These are phyloP conservation scores for Monosporascus sp. DNA, from an alignment of 2,329 filamentous ascomycete genomes.

Conservation along the genomic window DNA sequence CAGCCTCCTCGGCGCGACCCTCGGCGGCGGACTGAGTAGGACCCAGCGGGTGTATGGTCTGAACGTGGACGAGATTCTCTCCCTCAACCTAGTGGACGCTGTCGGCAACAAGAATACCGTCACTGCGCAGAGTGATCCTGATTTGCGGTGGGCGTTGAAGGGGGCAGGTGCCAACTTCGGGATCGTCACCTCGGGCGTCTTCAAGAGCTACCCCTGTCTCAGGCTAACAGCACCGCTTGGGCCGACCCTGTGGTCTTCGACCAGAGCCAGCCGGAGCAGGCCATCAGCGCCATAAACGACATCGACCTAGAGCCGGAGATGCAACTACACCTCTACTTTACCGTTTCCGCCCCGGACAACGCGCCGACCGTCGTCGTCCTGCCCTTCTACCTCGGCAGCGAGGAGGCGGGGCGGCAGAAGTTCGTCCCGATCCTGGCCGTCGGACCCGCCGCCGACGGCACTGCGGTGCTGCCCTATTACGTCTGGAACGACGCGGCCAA, in stretches of 20 bases:
- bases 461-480: conserved; percentile 27
- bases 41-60: conserved; percentile 14
- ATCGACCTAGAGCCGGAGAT: conserved; percentile 29
- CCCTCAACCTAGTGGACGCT: conserved; percentile 22
- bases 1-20: conserved; percentile 14
- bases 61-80: conserved; percentile 28
- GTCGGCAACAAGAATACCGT: conserved; percentile 18
- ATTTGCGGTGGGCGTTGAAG: conserved; percentile 43
- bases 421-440: conserved; percentile 31
- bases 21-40: conserved; percentile 15
- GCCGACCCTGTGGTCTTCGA: conserved; percentile 17
- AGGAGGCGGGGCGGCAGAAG: conserved; percentile 21
- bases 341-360: conserved; percentile 3
- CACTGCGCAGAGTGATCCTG: conserved; percentile 20
- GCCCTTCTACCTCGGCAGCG: conserved; percentile 28
- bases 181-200: conserved; percentile 40
- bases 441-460: conserved; percentile 20
- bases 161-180: conserved; percentile 47
- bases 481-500: conserved; percentile 33
- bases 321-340: conserved; percentile 29
- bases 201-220: conserved; percentile 33
- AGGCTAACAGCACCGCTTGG: conserved; percentile 17
- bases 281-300: conserved; percentile 31
- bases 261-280: conserved; percentile 20
- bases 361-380: conserved; percentile 20